Base-by-base conservation (phyloP, 441 rosid genomes). In the Melastoma candidum region DNA sequence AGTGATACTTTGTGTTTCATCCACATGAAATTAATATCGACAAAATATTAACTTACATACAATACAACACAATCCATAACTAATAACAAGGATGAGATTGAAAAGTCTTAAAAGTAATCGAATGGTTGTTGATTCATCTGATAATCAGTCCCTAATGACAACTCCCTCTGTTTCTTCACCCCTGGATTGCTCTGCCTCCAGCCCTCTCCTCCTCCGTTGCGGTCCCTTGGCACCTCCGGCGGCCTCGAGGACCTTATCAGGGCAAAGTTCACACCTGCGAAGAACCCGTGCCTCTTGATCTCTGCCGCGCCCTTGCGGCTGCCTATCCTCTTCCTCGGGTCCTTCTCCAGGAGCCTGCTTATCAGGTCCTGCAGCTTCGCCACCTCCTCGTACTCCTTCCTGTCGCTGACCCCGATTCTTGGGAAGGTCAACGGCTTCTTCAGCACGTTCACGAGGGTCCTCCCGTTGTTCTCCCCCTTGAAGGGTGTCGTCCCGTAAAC, bases 161-260 rank as follows among this genome's bases (percentile, higher is more conserved):
- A 14, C 55, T 84, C 83, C 52, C 83, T 76, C 62, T 84, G 79
- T 49, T 86, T 74, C 78, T 80, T 86, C 74, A 17, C 22, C 22
- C 69, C 84, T 60, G 84, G 65, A 73, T 75, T 80, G 55, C 6
- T 32, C 60, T 57, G 64, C 51, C 66, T 68, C 48, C 45, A 25
- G 26, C 69, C 58, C 52, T 62, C 71, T 54, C 61, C 43, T 71
- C 56, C 74, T 63, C 27, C 47, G 49, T 44, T 22, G 26, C 7
- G 47, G 53, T 77, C 74, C 48, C 64, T 67, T 2, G 97, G 95
- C 25, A 85, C 77, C 52, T 83, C 79, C 12, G 97, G 97, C 48
- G 97, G 97, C 58, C 71, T 75, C 14, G 85, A 74, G 2, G 95
- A 74, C 65, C 97, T 69, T 64, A 86, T 84, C 65, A 89, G 64